Percentiles rank a stretch among this genome's conserved stretches.
Conservation (phyloP, 2,329 filamentous ascomycete genomes). For the Dactylonectria estremocensis region DNA sequence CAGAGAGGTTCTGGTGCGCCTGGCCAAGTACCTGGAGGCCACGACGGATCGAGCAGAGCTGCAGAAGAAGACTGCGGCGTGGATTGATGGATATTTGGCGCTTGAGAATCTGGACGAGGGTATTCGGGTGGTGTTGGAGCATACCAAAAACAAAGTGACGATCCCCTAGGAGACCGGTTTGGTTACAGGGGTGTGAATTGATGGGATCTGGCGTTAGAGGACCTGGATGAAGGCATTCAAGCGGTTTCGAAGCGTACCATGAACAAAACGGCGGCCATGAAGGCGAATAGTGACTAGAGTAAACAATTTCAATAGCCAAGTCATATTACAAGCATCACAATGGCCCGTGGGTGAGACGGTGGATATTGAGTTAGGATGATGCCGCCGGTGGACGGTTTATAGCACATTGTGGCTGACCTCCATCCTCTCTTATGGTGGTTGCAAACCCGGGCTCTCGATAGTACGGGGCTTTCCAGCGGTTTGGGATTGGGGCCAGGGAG, state of each 20-base stretch:
- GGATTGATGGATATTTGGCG: conserved; percentile 69
- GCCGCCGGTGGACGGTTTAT: background rate
- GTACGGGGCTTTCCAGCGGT: conserved; percentile 39
- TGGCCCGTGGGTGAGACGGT: background rate
- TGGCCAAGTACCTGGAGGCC: conserved; percentile 67
- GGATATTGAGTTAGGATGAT: conserved; percentile 2
- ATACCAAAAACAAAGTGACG: conserved; percentile 59
- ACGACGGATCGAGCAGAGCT: conserved; percentile 64
- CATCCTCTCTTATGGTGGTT: conserved; percentile 37
- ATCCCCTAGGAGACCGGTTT: conserved; percentile 14
- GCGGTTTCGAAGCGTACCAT: conserved; percentile 70
- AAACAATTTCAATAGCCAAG: conserved; percentile 3
- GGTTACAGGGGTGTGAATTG: conserved; percentile 33
- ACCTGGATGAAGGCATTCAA: conserved; percentile 70
- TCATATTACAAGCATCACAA: background rate
- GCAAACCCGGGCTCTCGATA: conserved; percentile 37
- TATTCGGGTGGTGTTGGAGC: conserved; percentile 69
- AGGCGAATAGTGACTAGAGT: conserved; percentile 8
- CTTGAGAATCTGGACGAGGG: conserved; percentile 68
- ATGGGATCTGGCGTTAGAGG: conserved; percentile 63
- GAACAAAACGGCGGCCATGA: conserved; percentile 46
- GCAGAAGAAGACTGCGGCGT: conserved; percentile 64
- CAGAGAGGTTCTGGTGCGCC: conserved; percentile 72
- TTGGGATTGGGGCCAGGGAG: conserved; percentile 39
- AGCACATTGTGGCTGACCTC: background rate